phyloP scores from a whole-genome alignment of 306 rosid genomes.

The Lathyrus tuberosus region DNA sequence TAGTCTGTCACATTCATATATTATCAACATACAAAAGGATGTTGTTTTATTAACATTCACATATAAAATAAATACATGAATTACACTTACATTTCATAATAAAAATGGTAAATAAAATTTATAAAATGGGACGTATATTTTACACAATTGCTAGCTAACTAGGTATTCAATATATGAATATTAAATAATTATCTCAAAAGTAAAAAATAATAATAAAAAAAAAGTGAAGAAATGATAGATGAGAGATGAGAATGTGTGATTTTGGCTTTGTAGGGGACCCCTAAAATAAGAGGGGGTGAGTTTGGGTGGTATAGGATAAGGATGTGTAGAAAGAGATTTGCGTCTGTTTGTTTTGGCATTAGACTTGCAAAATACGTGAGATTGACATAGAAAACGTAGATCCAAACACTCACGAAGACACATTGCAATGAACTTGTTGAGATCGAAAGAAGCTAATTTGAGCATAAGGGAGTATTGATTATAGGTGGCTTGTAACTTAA shows the following conservation, averaged over 20 bases:
- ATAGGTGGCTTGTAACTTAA: constrained; percentile 18
- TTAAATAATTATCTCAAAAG: background rate
- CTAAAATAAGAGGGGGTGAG: background rate
- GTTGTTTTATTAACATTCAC: too few species aligned
- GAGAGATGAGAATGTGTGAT: background rate
- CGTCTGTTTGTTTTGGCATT: too few species aligned
- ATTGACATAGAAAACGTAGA: too few species aligned
- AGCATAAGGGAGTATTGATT: constrained; percentile 9
- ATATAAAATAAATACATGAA: too few species aligned
- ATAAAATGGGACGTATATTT: too few species aligned
- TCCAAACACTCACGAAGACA: too few species aligned
- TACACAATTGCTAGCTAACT: background rate
- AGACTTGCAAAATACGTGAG: too few species aligned
- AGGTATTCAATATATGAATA: background rate
- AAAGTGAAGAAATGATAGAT: background rate
- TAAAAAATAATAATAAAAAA: background rate
- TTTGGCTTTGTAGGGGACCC: background rate
- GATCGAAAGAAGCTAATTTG: background rate
- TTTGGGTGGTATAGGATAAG: background rate
- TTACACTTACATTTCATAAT: too few species aligned
- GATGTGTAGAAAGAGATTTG: background rate
- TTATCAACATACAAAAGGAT: too few species aligned
- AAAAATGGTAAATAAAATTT: too few species aligned
- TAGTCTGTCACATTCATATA: too few species aligned
- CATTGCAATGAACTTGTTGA: background rate